phyloP scores from a whole-genome alignment of 2,329 filamentous ascomycete genomes.

The Colletotrichum navitas region DNA sequence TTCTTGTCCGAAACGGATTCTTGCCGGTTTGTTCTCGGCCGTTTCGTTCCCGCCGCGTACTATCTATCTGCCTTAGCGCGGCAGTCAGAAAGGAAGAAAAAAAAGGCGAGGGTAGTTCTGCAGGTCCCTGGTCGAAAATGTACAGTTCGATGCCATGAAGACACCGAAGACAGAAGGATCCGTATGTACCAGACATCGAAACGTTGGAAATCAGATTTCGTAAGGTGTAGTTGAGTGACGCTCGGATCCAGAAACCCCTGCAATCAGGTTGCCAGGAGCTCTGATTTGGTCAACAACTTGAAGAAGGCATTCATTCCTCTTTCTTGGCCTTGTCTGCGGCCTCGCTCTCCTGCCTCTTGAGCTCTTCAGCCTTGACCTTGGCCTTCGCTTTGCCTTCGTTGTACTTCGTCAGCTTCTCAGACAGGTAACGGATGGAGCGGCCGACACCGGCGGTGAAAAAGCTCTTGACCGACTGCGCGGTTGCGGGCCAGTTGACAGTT shows the following conservation, averaged over 20 bases:
- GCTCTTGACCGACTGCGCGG: slow-evolving; percentile 87
- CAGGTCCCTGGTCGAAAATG: background rate
- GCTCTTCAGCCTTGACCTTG: slow-evolving; percentile 47
- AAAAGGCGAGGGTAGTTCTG: background rate
- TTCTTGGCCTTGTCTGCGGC: slow-evolving; percentile 19
- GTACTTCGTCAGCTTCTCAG: slow-evolving; percentile 83
- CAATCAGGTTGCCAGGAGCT: background rate
- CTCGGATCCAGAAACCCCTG: background rate
- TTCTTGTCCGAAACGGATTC: background rate
- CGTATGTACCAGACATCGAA: slow-evolving; percentile 23
- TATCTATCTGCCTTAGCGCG: background rate
- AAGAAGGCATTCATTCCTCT: slow-evolving; percentile 1
- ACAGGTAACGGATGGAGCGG: slow-evolving; percentile 79
- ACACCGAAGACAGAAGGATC: background rate
- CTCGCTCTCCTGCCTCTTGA: slow-evolving; percentile 40
- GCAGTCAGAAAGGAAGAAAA: background rate
- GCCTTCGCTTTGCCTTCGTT: slow-evolving; percentile 57
- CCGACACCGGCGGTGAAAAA: slow-evolving; percentile 80
- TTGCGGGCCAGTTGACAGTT: slow-evolving; percentile 93
- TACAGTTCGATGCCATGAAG: slow-evolving; percentile 11
- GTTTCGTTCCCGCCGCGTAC: background rate
- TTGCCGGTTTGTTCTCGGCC: background rate
- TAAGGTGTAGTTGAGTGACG: background rate
- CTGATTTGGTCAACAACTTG: background rate
- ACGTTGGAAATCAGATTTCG: slow-evolving; percentile 4